These are phyloP conservation scores for Colletotrichum sp. DNA, from an alignment of 2,329 filamentous ascomycete species.

Conservation along the genomic window DNA sequence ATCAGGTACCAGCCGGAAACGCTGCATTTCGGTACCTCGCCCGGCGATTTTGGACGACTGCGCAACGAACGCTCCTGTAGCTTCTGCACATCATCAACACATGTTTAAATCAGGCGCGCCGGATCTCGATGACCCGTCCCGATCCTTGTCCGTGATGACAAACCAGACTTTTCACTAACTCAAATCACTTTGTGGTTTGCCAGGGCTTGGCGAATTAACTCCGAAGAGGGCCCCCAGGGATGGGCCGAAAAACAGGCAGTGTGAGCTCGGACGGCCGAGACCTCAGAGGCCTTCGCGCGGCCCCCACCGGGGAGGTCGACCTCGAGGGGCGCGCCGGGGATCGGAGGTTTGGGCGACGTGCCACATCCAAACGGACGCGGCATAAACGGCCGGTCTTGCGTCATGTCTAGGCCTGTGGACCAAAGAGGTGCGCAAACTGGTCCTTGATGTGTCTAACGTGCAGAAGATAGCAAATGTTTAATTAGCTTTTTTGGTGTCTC, in stretches of 20 bases:
- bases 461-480: neutral
- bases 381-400: slow-evolving; percentile 16
- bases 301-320: neutral
- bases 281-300: neutral
- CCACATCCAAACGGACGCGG: slow-evolving; percentile 6
- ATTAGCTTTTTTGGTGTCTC: neutral
- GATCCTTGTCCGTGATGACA: neutral
- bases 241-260: neutral
- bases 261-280: slow-evolving; percentile 16
- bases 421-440: slow-evolving; percentile 6
- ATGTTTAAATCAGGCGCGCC: neutral
- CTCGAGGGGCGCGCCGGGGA: neutral
- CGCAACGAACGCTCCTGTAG: neutral
- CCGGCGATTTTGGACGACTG: neutral
- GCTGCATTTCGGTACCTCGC: neutral
- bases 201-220: neutral
- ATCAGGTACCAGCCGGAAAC: neutral
- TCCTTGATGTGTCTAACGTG: neutral
- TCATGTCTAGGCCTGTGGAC: slow-evolving; percentile 6
- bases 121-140: neutral
- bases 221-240: neutral
- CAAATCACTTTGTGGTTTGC: neutral
- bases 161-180: neutral
- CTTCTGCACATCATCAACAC: neutral
- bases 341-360: neutral